Conservation (phyloP, 1,284 basidiomycete species). For the Neonothopanus nambi region DNA sequence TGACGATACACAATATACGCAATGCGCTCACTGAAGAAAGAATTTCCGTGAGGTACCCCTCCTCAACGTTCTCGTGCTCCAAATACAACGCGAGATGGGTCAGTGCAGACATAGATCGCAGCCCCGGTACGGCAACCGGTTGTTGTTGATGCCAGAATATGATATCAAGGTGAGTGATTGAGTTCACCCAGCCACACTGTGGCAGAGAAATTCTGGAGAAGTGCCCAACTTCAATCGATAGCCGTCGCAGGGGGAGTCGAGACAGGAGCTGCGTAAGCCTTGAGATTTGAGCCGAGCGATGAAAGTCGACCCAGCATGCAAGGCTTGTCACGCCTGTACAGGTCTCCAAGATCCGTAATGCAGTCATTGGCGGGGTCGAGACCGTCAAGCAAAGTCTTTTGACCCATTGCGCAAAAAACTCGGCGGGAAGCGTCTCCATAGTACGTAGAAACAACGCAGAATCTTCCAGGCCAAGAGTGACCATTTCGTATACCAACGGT, state of each 20-base stretch:
- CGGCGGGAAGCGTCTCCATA: slow-evolving; percentile 28
- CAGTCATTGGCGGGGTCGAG: slow-evolving; percentile 26
- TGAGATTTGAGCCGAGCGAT: slow-evolving; percentile 19
- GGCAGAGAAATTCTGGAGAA: slow-evolving; percentile 20
- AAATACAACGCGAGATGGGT: slow-evolving; percentile 33
- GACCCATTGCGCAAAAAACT: slow-evolving; percentile 35
- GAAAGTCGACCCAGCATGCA: slow-evolving; percentile 37
- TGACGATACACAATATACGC: slow-evolving; percentile 26
- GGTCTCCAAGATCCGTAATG: slow-evolving; percentile 29
- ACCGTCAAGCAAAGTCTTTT: slow-evolving; percentile 36
- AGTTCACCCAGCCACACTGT: slow-evolving; percentile 12
- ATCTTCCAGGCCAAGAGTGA: slow-evolving; percentile 32
- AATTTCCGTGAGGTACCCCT: slow-evolving; percentile 22
- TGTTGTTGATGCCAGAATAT: slow-evolving; percentile 13
- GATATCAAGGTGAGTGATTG: slow-evolving; percentile 26
- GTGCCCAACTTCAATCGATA: slow-evolving; percentile 35
- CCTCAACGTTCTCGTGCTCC: slow-evolving; percentile 22
- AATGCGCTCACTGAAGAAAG: slow-evolving; percentile 25
- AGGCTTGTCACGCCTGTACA: slow-evolving; percentile 35
- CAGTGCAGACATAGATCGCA: slow-evolving; percentile 27
- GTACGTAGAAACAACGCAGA: slow-evolving; percentile 34
- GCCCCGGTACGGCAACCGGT: slow-evolving; percentile 26
- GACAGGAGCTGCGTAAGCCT: slow-evolving; percentile 25
- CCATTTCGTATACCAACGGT: slow-evolving; percentile 34
- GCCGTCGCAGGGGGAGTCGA: slow-evolving; percentile 29